Evolutionary conservation across 306 rosid genomes (phyloP).

Genomic region (Pyrus bretschneideri): DNA sequence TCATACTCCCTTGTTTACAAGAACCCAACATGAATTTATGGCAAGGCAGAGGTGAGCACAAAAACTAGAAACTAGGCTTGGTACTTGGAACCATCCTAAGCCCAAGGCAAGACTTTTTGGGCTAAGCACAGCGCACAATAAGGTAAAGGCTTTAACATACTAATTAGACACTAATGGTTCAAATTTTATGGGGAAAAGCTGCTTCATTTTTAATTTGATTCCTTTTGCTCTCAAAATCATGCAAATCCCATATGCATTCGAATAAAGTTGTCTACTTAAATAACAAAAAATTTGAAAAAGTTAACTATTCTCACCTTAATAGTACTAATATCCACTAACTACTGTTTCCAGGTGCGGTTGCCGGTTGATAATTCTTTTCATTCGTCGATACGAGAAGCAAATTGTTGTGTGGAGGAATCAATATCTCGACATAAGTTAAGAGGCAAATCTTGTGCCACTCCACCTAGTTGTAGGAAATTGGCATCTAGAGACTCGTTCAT

Average conservation of each 20-base stretch:
- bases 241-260: conserved; percentile 42
- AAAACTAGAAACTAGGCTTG: conserved; percentile 19
- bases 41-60: conserved; percentile 4
- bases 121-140: conserved; percentile 48
- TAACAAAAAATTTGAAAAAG: background rate
- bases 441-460: conserved; percentile 2
- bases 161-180: conserved; percentile 69
- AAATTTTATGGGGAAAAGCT: conserved; percentile 43
- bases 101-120: conserved; percentile 45
- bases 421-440: conserved; percentile 1
- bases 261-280: conserved; percentile 43
- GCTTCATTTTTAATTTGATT: conserved; percentile 40
- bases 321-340: no score
- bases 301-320: background rate
- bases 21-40: conserved; percentile 39
- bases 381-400: no score
- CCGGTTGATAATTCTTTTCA: rapidly evolving
- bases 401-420: background rate
- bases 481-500: background rate
- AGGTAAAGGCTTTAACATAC: conserved; percentile 31
- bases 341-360: no score
- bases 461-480: background rate
- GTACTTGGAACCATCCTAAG: conserved; percentile 25
- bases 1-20: background rate
- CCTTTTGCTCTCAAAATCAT: conserved; percentile 80